Conservation (phyloP, 1,139 yeast species). For the Hanseniaspora sp. region DNA sequence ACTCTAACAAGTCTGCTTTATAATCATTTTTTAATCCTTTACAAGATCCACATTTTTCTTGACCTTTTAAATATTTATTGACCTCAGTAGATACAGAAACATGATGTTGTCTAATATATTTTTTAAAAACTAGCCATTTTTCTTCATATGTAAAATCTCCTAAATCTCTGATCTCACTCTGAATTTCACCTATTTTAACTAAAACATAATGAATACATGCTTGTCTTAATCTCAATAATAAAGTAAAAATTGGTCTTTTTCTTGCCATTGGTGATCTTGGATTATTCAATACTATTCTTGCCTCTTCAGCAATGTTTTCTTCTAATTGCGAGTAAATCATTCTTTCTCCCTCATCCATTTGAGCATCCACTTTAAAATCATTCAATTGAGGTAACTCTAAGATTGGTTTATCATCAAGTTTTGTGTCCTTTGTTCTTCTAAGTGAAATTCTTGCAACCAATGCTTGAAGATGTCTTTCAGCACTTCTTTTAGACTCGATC, state of each 20-base stretch:
- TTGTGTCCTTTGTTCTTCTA: conserved; percentile 63
- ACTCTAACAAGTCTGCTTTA: conserved; percentile 38
- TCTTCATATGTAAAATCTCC: conserved; percentile 14
- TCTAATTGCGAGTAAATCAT: conserved; percentile 54
- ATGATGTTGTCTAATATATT: conserved; percentile 14
- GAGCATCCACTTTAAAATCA: conserved; percentile 38
- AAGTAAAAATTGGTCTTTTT: conserved; percentile 43
- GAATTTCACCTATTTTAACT: conserved; percentile 53
- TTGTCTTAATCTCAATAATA: conserved; percentile 72
- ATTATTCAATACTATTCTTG: conserved; percentile 25
- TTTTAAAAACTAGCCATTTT: conserved; percentile 15
- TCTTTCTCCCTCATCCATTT: conserved; percentile 45
- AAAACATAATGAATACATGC: conserved; percentile 79
- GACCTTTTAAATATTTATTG: conserved; percentile 23
- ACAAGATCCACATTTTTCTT: conserved; percentile 23
- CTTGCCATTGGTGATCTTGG: conserved; percentile 20
- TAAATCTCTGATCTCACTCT: conserved; percentile 26
- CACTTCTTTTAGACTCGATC: conserved; percentile 29
- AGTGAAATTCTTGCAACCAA: conserved; percentile 65
- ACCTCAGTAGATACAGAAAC: conserved; percentile 7
- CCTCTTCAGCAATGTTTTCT: conserved; percentile 39
- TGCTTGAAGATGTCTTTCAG: conserved; percentile 59
- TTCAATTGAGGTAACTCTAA: conserved; percentile 56
- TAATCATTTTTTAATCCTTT: conserved; percentile 51
- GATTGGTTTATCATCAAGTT: conserved; percentile 71